Conservation (phyloP, 495 filamentous ascomycete genomes). For the Clohesyomyces aquaticus region DNA sequence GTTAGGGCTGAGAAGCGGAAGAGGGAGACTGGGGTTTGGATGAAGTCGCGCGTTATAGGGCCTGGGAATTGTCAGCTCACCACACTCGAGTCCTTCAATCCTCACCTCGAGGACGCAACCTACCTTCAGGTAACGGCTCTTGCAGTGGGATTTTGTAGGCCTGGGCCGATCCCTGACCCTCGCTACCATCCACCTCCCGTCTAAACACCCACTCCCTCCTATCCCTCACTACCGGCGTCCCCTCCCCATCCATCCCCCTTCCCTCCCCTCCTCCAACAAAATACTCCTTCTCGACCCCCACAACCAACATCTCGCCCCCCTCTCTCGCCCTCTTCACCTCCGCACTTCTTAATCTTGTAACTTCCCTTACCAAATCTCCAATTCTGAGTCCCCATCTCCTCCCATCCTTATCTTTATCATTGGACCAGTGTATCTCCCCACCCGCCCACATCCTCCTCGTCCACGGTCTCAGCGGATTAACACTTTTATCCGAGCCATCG, state of each 20-base stretch:
- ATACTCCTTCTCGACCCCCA: constrained; percentile 66
- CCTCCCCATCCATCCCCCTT: too few species aligned
- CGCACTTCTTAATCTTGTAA: constrained; percentile 57
- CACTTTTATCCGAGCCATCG: constrained; percentile 74
- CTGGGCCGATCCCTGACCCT: constrained; percentile 31
- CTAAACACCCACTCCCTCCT: constrained; percentile 67
- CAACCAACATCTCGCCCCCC: constrained; percentile 67
- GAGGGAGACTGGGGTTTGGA: constrained; percentile 60
- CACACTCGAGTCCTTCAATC: not conserved
- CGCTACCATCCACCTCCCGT: constrained; percentile 47
- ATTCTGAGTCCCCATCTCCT: constrained; percentile 55
- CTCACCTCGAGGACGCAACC: not conserved
- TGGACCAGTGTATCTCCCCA: constrained; percentile 61
- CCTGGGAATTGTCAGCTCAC: not conserved
- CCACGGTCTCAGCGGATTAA: constrained; percentile 67
- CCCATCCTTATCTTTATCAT: constrained; percentile 47
- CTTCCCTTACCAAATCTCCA: constrained; percentile 60
- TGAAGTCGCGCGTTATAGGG: constrained; percentile 49
- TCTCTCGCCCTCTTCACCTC: constrained; percentile 56
- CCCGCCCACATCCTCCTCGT: constrained; percentile 81
- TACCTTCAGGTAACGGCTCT: constrained; percentile 38
- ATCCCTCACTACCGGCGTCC: constrained; percentile 60
- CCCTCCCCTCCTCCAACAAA: too few species aligned
- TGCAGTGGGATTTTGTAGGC: too few species aligned
- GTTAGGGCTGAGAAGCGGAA: constrained; percentile 75